A percentile compares a stretch with the other conserved stretches of the same genome.
Conservation (phyloP, 352 stramenopile genomes). For the Halophytophthora polymorphica region DNA sequence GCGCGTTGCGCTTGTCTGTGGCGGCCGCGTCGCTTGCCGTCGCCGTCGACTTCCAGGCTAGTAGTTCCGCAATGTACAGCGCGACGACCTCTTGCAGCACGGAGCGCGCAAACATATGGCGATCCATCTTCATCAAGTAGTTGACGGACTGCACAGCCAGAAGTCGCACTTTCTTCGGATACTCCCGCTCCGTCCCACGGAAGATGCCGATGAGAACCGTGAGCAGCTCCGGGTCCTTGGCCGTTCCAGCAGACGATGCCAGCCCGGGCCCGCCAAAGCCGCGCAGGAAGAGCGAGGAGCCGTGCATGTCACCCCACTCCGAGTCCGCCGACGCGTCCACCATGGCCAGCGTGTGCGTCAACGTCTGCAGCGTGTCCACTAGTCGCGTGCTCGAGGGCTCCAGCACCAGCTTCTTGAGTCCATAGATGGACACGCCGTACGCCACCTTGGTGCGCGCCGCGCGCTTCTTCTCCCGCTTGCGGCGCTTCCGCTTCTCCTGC, state of each 20-base stretch:
- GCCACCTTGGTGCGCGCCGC: constrained; percentile 44
- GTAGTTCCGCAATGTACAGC: constrained; percentile 53
- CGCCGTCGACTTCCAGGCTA: constrained; percentile 29
- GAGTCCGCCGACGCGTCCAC: constrained; percentile 78
- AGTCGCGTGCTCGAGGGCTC: constrained; percentile 50
- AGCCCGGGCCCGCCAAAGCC: constrained; percentile 33
- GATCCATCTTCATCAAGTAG: constrained; percentile 85
- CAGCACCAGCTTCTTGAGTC: constrained; percentile 47
- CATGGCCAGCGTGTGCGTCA: constrained; percentile 85
- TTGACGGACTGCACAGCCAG: constrained; percentile 81
- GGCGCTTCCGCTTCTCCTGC: constrained; percentile 25
- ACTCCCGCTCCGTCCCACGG: constrained; percentile 28
- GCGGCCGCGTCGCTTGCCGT: constrained; percentile 1
- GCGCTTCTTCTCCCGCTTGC: constrained; percentile 33
- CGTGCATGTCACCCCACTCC: constrained; percentile 58
- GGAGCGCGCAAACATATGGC: constrained; percentile 48
- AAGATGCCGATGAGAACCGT: constrained; percentile 54
- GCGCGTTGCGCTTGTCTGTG: constrained; percentile 25
- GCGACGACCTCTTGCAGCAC: constrained; percentile 42
- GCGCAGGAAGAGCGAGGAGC: constrained; percentile 52
- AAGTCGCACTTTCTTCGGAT: constrained; percentile 44
- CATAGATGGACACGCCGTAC: constrained; percentile 68
- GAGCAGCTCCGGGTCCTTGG: constrained; percentile 63
- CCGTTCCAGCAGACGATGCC: constrained; percentile 21
- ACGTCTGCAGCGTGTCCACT: constrained; percentile 62